Evolutionary conservation across 192 early-diverging fungal species (phyloP).

Genomic region (Haplosporangium gracile): DNA sequence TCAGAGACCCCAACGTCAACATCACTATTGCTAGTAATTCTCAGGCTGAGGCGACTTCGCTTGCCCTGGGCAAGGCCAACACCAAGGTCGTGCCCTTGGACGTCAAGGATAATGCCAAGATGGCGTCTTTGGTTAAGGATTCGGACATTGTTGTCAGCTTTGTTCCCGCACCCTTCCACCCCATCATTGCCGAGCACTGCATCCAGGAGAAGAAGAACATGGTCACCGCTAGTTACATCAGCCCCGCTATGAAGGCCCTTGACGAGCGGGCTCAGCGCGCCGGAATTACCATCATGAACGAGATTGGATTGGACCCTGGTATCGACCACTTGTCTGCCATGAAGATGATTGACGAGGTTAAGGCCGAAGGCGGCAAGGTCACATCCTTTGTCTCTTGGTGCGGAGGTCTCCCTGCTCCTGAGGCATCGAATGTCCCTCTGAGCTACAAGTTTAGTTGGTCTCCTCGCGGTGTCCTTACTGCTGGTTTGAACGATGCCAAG

Average conservation of each 20-base stretch:
- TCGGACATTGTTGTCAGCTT: slow-evolving; percentile 94
- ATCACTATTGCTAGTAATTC: slow-evolving; percentile 89
- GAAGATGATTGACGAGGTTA: slow-evolving; percentile 93
- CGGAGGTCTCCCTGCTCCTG: slow-evolving; percentile 94
- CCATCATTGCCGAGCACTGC: slow-evolving; percentile 80
- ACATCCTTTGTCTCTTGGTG: slow-evolving; percentile 96
- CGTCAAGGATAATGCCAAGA: slow-evolving; percentile 70
- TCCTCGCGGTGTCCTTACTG: slow-evolving; percentile 91
- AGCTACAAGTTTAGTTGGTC: slow-evolving; percentile 98
- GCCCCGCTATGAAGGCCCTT: slow-evolving; percentile 86
- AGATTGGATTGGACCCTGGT: slow-evolving; percentile 98
- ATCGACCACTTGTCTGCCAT: slow-evolving; percentile 98
- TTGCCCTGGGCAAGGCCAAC: slow-evolving; percentile 72
- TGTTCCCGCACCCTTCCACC: slow-evolving; percentile 89
- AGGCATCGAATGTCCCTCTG: slow-evolving; percentile 90
- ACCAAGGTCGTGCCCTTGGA: slow-evolving; percentile 78
- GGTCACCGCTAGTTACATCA: slow-evolving; percentile 97
- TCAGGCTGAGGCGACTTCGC: slow-evolving; percentile 74
- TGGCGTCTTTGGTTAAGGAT: slow-evolving; percentile 74
- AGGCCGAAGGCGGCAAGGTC: slow-evolving; percentile 74
- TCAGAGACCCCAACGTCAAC: slow-evolving; percentile 64
- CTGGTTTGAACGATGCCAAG: slow-evolving; percentile 86
- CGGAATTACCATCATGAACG: slow-evolving; percentile 93
- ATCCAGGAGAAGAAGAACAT: slow-evolving; percentile 90
- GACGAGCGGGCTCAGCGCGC: slow-evolving; percentile 83